Base-by-base conservation (phyloP, 192 early-diverging fungal genomes). In the Linnemannia exigua region DNA sequence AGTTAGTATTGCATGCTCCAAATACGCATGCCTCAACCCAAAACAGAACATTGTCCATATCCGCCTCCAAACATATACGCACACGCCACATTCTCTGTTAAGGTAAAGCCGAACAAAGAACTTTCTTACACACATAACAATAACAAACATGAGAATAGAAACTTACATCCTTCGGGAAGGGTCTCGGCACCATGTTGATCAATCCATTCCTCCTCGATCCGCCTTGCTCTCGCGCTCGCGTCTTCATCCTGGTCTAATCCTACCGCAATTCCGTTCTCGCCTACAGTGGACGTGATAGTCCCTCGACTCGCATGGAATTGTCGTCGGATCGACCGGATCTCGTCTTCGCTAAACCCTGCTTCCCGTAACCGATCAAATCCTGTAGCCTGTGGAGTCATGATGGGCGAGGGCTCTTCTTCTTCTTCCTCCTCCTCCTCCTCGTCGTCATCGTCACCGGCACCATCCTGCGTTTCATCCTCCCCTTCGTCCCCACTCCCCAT, bases 291-390 rank as follows among this genome's bases (percentile, higher is more conserved):
- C 20, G 68, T 74, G 19, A 71, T 9, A 28, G 83, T 90, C 17
- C 91, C 92, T 36, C 88, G 88, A 35, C 89, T 81, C 22, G 86
- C 87, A 86, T 92, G 92, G 44, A 92, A 92, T 58, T 92, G 90
- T 35, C 84, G 72, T 5, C 92, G 88, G 31, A 92, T 89, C 41
- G 88, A 89, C 36, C 79, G 79, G 66, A 92, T 89, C 63, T 92
- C 92, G 36, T 91, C 88, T n/a, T 91, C 92, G 15, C 89, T 89
- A 47, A 92, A 92, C 2, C 92, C 92, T 37, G 89, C 88, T 58
- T 91, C 92, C 68, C 89, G 80, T 38, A 92, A 63, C n/a, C 92
- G 88, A 76, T 92, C 92, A 63, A 92, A 92, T 7, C 92, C 92
- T 66, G 79, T 89, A 15, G 88, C 69, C 35, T 88, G 89, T 1